Percentiles rank a stretch among this genome's conserved stretches.
These are phyloP conservation scores for Afroboletus lepidellus DNA, from an alignment of 1,284 basidiomycete genomes.

Conservation along the genomic window DNA sequence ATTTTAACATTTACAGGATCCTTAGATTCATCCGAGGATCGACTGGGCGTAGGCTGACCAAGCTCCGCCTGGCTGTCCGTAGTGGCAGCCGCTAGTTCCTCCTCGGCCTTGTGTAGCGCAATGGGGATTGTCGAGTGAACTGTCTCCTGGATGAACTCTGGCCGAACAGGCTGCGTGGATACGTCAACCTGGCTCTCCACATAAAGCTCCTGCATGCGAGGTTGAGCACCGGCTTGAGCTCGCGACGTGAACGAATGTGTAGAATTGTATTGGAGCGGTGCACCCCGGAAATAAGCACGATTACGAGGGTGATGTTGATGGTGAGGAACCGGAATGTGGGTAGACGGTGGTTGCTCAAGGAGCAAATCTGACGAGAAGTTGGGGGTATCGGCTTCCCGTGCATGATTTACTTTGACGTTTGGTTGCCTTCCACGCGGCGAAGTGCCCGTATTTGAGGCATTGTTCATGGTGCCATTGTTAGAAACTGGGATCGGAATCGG, in stretches of 20 bases:
- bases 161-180: conserved; percentile 24
- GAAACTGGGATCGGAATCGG: conserved; percentile 41
- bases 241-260: conserved; percentile 39
- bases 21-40: conserved; percentile 31
- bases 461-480: conserved; percentile 38
- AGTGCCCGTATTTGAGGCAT: conserved; percentile 34
- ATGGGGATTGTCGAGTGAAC: conserved; percentile 64
- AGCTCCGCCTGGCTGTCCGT: conserved; percentile 15
- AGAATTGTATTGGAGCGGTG: conserved; percentile 35
- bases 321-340: conserved; percentile 42
- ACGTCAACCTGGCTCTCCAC: conserved; percentile 30
- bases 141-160: conserved; percentile 51
- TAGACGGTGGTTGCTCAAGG: conserved; percentile 40
- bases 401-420: conserved; percentile 30
- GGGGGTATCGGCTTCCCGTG: conserved; percentile 28
- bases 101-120: conserved; percentile 45
- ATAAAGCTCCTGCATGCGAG: conserved; percentile 37
- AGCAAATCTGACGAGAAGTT: conserved; percentile 40
- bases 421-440: conserved; percentile 35
- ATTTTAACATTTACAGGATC: conserved; percentile 56
- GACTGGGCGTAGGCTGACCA: conserved; percentile 20
- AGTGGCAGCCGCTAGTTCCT: conserved; percentile 27
- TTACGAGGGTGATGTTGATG: conserved; percentile 33
- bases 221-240: conserved; percentile 27
- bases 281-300: conserved; percentile 34